These are phyloP conservation scores for Termitomyces sp. DNA, from an alignment of 768 basidiomycete genomes.

Conservation along the genomic window DNA sequence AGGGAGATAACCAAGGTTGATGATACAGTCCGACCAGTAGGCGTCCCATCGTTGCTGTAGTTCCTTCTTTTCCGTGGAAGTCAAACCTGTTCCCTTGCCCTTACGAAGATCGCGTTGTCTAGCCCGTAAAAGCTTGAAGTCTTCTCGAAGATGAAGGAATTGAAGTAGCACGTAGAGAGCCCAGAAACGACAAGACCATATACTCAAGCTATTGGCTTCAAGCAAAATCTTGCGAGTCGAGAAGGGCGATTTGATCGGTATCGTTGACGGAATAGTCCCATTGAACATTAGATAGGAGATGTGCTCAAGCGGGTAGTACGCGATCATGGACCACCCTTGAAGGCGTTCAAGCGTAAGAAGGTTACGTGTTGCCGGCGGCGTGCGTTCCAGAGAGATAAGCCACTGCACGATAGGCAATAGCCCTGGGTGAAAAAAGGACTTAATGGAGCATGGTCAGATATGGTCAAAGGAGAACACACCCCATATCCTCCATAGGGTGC, in stretches of 20 bases:
- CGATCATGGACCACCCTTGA: constrained; percentile 76
- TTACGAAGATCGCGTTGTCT: constrained; percentile 53
- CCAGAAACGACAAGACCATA: constrained; percentile 84
- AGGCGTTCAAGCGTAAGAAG: constrained; percentile 74
- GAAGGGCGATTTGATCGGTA: constrained; percentile 38
- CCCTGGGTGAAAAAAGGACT: constrained; percentile 32
- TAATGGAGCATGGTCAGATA: neutral
- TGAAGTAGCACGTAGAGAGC: constrained; percentile 73
- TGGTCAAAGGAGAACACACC: constrained; percentile 36
- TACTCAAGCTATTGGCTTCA: constrained; percentile 39
- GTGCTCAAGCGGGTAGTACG: constrained; percentile 77
- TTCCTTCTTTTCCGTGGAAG: constrained; percentile 48
- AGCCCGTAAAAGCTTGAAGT: constrained; percentile 50
- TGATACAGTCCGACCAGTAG: constrained; percentile 65
- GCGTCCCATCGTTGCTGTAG: constrained; percentile 56
- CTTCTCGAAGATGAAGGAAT: constrained; percentile 66
- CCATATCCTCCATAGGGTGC: constrained; percentile 75
- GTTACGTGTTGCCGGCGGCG: constrained; percentile 60
- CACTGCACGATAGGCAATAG: constrained; percentile 77
- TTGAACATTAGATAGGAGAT: constrained; percentile 61
- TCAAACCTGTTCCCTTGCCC: constrained; percentile 44
- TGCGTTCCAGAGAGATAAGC: constrained; percentile 72
- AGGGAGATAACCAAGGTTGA: constrained; percentile 75
- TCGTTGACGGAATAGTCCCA: constrained; percentile 50
- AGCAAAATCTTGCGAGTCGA: constrained; percentile 38